Conservation (phyloP, 75 land plant species). For the Cryptomeria japonica region DNA sequence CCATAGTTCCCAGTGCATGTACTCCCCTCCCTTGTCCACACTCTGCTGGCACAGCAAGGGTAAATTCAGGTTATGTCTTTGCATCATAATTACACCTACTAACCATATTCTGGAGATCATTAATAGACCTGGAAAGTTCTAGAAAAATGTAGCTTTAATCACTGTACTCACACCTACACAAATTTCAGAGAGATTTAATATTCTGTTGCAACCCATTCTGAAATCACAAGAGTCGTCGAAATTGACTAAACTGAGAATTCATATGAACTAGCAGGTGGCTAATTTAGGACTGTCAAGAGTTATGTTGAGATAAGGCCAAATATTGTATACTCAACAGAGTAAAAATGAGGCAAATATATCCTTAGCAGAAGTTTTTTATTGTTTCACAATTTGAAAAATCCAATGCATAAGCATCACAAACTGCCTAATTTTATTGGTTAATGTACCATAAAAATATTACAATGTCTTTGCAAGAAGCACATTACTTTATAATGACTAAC, state of each 20-base stretch:
- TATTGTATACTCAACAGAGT: neutral
- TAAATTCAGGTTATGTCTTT: neutral
- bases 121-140: neutral
- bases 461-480: neutral
- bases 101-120: neutral
- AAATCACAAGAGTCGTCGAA: neutral
- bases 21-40: neutral
- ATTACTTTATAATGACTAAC: slow-evolving; percentile 25
- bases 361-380: neutral
- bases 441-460: neutral
- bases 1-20: neutral
- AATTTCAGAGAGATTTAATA: neutral
- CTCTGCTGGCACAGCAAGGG: neutral
- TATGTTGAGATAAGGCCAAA: neutral
- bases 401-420: neutral
- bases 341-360: neutral
- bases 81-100: neutral
- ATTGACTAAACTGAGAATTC: neutral
- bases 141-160: neutral
- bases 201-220: neutral
- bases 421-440: neutral
- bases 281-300: neutral
- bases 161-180: neutral
- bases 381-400: neutral
- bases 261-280: neutral